Conservation (phyloP, 2,329 filamentous ascomycete genomes). For the Colletotrichum higginsianum region DNA sequence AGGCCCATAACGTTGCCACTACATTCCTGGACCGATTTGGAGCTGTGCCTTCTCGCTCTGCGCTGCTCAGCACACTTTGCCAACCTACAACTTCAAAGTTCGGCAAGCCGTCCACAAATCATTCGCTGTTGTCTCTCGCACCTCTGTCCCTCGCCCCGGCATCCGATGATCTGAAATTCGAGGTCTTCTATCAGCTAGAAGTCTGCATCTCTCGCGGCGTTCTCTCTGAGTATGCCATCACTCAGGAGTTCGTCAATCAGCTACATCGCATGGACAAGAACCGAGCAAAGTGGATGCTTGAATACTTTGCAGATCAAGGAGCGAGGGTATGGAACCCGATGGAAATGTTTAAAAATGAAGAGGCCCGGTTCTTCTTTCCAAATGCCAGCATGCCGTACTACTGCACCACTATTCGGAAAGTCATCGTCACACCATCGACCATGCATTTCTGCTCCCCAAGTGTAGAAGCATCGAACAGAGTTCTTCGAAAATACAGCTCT, state of each 20-base stretch:
- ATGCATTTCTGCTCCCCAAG: constrained; percentile 83
- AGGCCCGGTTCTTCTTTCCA: constrained; percentile 63
- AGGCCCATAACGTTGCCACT: constrained; percentile 80
- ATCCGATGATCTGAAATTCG: constrained; percentile 68
- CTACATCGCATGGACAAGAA: constrained; percentile 63
- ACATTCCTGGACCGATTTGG: constrained; percentile 58
- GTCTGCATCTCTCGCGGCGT: constrained; percentile 88
- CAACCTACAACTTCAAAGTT: not conserved
- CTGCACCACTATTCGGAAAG: constrained; percentile 83
- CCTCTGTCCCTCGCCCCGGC: not conserved
- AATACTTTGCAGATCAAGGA: constrained; percentile 79
- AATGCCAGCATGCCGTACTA: constrained; percentile 75
- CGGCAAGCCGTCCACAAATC: not conserved
- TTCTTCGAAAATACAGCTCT: constrained; percentile 81
- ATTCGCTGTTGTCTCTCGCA: not conserved
- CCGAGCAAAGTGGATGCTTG: constrained; percentile 77
- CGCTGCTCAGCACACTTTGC: constrained; percentile 18
- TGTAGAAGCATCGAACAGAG: constrained; percentile 89
- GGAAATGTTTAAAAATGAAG: constrained; percentile 74
- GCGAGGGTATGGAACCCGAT: constrained; percentile 78
- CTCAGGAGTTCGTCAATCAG: constrained; percentile 74
- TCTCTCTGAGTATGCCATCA: constrained; percentile 83
- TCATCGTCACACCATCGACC: constrained; percentile 85
- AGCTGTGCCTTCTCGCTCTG: constrained; percentile 46
- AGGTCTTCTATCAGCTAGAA: constrained; percentile 90